These are phyloP conservation scores for Aechmea fasciata DNA, from an alignment of 176 grass and related monocot genomes.

Conservation along the genomic window DNA sequence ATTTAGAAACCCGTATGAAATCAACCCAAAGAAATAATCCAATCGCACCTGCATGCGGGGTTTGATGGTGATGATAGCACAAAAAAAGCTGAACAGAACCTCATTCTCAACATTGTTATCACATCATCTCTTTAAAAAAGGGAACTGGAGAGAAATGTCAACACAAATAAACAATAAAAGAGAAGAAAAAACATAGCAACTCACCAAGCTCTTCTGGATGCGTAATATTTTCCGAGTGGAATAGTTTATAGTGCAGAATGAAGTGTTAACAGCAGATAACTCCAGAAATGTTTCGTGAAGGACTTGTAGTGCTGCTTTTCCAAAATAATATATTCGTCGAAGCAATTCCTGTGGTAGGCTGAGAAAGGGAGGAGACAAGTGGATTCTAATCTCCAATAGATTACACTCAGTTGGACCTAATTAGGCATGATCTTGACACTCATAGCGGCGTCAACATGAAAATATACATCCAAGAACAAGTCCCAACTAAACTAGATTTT, in stretches of 20 bases:
- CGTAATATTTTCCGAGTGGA: neutral
- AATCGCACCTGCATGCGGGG: too few species aligned
- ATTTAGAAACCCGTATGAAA: too few species aligned
- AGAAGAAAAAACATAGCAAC: neutral
- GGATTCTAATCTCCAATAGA: neutral
- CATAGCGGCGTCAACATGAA: too few species aligned
- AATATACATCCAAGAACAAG: too few species aligned
- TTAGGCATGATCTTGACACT: too few species aligned
- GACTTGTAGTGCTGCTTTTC: neutral
- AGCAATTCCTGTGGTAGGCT: neutral
- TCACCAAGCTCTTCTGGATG: neutral
- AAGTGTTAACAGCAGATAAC: too few species aligned
- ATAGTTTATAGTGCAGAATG: neutral
- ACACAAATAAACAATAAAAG: neutral
- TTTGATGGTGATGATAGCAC: neutral
- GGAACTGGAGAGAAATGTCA: neutral
- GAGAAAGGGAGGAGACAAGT: neutral
- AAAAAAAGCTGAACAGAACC: neutral
- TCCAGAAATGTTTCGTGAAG: neutral
- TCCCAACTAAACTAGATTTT: too few species aligned
- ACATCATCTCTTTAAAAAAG: neutral
- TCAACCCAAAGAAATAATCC: too few species aligned
- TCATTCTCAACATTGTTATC: neutral
- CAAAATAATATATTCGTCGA: neutral
- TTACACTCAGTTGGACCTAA: neutral